Conservation (phyloP, 495 filamentous ascomycete genomes). For the Tuber borchii region DNA sequence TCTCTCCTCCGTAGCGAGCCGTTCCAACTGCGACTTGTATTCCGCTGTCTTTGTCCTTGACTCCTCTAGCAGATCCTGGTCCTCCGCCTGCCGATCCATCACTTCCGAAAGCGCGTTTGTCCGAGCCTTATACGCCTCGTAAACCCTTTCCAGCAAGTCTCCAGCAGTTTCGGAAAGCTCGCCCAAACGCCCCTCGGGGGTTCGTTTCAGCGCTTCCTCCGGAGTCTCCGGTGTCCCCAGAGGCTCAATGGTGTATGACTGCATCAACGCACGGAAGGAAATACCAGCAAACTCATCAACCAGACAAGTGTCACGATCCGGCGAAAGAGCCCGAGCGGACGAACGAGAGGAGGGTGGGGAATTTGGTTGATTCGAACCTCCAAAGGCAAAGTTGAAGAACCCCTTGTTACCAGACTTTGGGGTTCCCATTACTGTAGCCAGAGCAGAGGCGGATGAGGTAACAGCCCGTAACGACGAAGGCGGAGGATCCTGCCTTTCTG, state of each 20-base stretch:
- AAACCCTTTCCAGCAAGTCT: slow-evolving; percentile 40
- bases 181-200: slow-evolving; percentile 31
- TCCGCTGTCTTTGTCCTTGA: slow-evolving; percentile 21
- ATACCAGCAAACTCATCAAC: slow-evolving; percentile 40
- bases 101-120: slow-evolving; percentile 26
- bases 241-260: slow-evolving; percentile 25
- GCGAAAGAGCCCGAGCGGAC: slow-evolving; percentile 10
- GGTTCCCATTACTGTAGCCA: slow-evolving; percentile 9
- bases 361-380: slow-evolving; percentile 27
- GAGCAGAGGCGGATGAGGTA: slow-evolving; percentile 7
- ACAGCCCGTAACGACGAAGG: slow-evolving; percentile 2
- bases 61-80: slow-evolving; percentile 27
- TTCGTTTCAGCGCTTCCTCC: slow-evolving; percentile 30
- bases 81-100: slow-evolving; percentile 21
- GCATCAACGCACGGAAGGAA: slow-evolving; percentile 26
- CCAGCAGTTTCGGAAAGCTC: slow-evolving; percentile 33
- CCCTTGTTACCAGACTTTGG: slow-evolving; percentile 26
- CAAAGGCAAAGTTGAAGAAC: slow-evolving; percentile 27
- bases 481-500: slow-evolving; percentile 7
- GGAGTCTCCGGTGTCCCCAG: slow-evolving; percentile 18
- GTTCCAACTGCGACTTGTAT: slow-evolving; percentile 37
- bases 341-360: slow-evolving; percentile 20
- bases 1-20: slow-evolving; percentile 24
- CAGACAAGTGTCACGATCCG: slow-evolving; percentile 25
- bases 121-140: slow-evolving; percentile 37